Evolutionary conservation across 2,329 filamentous ascomycete species (phyloP), one percentile per base, ranked within the genome.

Genomic region (Fusarium metavorans): DNA sequence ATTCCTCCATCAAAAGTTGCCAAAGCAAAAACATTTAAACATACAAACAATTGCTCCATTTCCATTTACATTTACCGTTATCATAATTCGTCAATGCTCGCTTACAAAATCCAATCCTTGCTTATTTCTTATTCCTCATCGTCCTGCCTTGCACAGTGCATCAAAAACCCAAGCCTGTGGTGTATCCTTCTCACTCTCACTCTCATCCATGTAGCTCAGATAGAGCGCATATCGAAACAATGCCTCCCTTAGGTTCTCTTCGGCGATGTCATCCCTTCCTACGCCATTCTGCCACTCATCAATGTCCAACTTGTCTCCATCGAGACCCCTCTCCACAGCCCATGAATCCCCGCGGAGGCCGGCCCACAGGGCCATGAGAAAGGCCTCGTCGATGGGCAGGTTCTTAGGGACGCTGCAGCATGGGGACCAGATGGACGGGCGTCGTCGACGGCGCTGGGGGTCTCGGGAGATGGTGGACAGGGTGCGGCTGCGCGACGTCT

Each of bases 181-280:
- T n/a, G 74, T 68, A 34, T 78, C 76, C 8, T 75, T 72, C 43
- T 78, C 77, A 9, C 68, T 74, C 23, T 76, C 68, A 5, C 78
- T 76, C 8, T 65, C 64, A 18, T 77, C 72, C n/a, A 76, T 37
- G 37, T 83, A 83, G 66, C 81, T 83, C 61, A 83, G 63, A 56
- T 82, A 83, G 62, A 83, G 67, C 3, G 81, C 79, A 73, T 82
- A 83, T 54, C 81, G 78, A 65, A 83, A 83, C 74, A 83, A 60
- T 5, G 76, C 74, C 39, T 74, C 74, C 39, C 77, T 74, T 23
- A 83, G 50, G 14, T 64, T 64, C 1, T 77, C 71, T 60, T 81
- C 74, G 1, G 74, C 69, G 7, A 81, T 32, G 10, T 78, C 76
- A 4, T 70, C 57, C 43, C 76, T 75, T 5, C 71, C 76, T 23